phyloP scores from a whole-genome alignment of 495 filamentous ascomycete genomes.

The Annulohypoxylon nitens region DNA sequence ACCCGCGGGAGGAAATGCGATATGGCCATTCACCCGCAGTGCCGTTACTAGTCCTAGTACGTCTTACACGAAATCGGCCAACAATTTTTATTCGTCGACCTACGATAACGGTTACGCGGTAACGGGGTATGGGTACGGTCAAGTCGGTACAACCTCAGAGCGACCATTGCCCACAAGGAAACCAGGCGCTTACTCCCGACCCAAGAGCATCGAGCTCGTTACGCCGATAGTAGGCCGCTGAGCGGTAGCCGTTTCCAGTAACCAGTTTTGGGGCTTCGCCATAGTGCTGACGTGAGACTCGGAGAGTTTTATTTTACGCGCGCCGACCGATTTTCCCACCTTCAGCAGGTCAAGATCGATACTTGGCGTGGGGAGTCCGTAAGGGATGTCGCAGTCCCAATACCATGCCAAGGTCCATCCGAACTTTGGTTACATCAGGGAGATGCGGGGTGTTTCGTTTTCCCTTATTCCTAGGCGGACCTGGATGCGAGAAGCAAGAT shows the following conservation, averaged over 20 bases:
- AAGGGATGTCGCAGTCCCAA: constrained; percentile 23
- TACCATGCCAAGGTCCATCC: constrained; percentile 18
- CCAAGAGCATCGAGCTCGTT: constrained; percentile 66
- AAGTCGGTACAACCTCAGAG: constrained; percentile 50
- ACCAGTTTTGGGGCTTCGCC: constrained; percentile 23
- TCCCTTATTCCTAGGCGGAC: constrained; percentile 17
- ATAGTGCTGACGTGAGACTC: constrained; percentile 48
- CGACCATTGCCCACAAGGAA: constrained; percentile 60
- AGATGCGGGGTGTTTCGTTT: constrained; percentile 34
- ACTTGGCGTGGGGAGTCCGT: constrained; percentile 42
- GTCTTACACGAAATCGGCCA: constrained; percentile 57
- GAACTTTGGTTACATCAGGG: constrained; percentile 42
- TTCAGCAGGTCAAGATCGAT: constrained; percentile 44
- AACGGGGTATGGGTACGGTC: constrained; percentile 50
- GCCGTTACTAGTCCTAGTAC: constrained; percentile 60
- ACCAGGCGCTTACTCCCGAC: constrained; percentile 60
- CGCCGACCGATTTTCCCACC: constrained; percentile 40
- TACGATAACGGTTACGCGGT: constrained; percentile 59
- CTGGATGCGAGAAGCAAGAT: constrained; percentile 26
- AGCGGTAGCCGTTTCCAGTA: constrained; percentile 18
- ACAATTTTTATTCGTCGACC: constrained; percentile 58
- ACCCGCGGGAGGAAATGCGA: constrained; percentile 50
- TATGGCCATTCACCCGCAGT: constrained; percentile 63
- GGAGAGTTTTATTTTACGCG: constrained; percentile 38
- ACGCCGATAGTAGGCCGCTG: constrained; percentile 63